Evolutionary conservation across 164 flowering plant species (phyloP).

Genomic region (Brasenia schreberi): DNA sequence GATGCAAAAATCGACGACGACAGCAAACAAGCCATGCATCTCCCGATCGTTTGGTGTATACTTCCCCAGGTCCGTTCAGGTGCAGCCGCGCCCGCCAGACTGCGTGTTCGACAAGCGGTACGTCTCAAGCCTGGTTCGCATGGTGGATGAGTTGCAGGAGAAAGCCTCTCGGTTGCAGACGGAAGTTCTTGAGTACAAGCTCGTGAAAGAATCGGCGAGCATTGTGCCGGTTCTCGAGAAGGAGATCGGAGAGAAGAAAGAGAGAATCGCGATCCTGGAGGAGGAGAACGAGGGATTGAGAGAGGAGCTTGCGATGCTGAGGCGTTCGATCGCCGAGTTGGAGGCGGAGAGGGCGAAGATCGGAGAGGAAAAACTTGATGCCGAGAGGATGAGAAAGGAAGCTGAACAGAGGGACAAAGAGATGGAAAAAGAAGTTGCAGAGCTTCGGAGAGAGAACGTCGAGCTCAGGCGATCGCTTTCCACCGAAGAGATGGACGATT

Average conservation of each 20-base stretch:
- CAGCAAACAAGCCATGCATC: conserved; percentile 21
- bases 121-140: conserved; percentile 51
- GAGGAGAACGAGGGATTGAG: conserved; percentile 30
- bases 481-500: conserved; percentile 19
- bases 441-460: conserved; percentile 17
- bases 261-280: conserved; percentile 20
- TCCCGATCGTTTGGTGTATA: conserved; percentile 82
- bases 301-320: conserved; percentile 37
- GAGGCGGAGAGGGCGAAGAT: conserved; percentile 25
- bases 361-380: conserved; percentile 14
- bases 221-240: conserved; percentile 59
- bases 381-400: conserved; percentile 8
- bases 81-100: conserved; percentile 84
- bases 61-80: conserved; percentile 88
- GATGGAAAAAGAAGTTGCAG: conserved; percentile 27
- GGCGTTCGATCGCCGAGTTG: conserved; percentile 19
- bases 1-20: background rate
- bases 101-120: background rate
- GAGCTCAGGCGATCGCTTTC: conserved; percentile 6
- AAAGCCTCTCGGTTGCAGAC: conserved; percentile 55
- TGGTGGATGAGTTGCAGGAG: conserved; percentile 67
- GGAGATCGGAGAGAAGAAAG: conserved; percentile 40
- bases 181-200: conserved; percentile 61
- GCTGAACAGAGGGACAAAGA: conserved; percentile 18
- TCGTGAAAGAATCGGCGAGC: conserved; percentile 48